Evolutionary conservation across 2,329 filamentous ascomycete genomes (phyloP).

Genomic region (Xylaria sp.): DNA sequence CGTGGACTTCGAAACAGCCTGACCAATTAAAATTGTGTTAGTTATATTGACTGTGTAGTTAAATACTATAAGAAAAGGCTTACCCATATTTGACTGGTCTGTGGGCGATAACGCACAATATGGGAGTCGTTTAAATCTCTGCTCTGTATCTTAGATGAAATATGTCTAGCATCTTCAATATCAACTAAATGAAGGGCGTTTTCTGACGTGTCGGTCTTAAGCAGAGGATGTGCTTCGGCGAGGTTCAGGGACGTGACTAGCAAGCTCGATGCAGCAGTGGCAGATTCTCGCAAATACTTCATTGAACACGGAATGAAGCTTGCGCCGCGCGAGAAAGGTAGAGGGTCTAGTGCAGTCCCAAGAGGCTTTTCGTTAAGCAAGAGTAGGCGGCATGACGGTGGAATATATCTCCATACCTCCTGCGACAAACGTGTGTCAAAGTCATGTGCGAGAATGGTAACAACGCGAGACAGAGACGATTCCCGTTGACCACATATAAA

Average conservation of each 20-base stretch:
- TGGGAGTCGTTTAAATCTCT: neutral
- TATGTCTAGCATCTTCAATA: conserved; percentile 20
- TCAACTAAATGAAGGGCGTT: neutral
- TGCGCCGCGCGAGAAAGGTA: conserved; percentile 30
- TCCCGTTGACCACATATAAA: conserved; percentile 17
- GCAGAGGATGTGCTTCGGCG: conserved; percentile 11
- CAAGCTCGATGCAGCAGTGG: conserved; percentile 18
- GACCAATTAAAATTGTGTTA: conserved; percentile 11
- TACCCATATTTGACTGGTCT: conserved; percentile 27
- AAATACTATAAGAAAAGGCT: neutral
- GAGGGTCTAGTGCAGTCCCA: conserved; percentile 8
- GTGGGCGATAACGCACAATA: conserved; percentile 25
- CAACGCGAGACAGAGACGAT: conserved; percentile 14
- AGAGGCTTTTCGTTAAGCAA: conserved; percentile 21
- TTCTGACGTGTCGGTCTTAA: neutral
- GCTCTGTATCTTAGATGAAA: neutral
- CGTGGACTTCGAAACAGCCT: conserved; percentile 18
- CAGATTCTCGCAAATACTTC: conserved; percentile 23
- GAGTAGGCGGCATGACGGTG: conserved; percentile 23
- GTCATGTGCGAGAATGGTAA: conserved; percentile 24
- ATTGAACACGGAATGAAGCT: conserved; percentile 31
- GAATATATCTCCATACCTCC: conserved; percentile 30
- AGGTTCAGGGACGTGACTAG: conserved; percentile 16
- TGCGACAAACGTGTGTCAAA: conserved; percentile 13
- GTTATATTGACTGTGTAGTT: neutral